A percentile compares a stretch with the other conserved stretches of the same genome.
Conservation (phyloP, 805 yeast species). For the Kuraishia hungarica region DNA sequence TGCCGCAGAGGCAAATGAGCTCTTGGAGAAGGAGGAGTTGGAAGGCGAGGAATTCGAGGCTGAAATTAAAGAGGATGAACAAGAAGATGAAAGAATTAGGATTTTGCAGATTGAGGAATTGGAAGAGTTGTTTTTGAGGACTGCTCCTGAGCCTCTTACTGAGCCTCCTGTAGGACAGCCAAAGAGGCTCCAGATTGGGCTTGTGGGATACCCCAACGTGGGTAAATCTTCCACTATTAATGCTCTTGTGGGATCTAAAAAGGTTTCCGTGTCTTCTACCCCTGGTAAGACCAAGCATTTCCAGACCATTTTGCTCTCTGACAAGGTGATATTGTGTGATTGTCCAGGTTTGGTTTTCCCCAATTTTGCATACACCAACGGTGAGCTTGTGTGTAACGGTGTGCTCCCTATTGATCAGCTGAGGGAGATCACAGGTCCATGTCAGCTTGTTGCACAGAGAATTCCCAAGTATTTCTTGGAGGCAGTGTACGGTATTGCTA, state of each 20-base stretch:
- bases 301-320: constrained; percentile 86
- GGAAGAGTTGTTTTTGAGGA: constrained; percentile 66
- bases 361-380: constrained; percentile 92
- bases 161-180: constrained; percentile 48
- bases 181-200: constrained; percentile 75
- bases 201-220: constrained; percentile 93
- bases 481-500: constrained; percentile 88
- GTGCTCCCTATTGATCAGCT: constrained; percentile 97
- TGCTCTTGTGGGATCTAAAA: constrained; percentile 92
- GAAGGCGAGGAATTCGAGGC: constrained; percentile 16
- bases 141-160: constrained; percentile 64
- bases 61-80: constrained; percentile 18
- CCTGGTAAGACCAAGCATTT: constrained; percentile 99
- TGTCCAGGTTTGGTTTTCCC: constrained; percentile 99
- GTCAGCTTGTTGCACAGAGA: constrained; percentile 75
- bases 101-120: constrained; percentile 79
- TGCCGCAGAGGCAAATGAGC: constrained; percentile 76
- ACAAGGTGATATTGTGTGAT: constrained; percentile 83
- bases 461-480: constrained; percentile 85
- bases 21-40: constrained; percentile 27
- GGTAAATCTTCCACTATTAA: constrained; percentile 98
- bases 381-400: constrained; percentile 96
- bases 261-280: constrained; percentile 96
- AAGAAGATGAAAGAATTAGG: constrained; percentile 42
- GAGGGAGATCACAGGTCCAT: constrained; percentile 86